Conservation (phyloP, 305 asterid species). For the Fraxinus latifolia region DNA sequence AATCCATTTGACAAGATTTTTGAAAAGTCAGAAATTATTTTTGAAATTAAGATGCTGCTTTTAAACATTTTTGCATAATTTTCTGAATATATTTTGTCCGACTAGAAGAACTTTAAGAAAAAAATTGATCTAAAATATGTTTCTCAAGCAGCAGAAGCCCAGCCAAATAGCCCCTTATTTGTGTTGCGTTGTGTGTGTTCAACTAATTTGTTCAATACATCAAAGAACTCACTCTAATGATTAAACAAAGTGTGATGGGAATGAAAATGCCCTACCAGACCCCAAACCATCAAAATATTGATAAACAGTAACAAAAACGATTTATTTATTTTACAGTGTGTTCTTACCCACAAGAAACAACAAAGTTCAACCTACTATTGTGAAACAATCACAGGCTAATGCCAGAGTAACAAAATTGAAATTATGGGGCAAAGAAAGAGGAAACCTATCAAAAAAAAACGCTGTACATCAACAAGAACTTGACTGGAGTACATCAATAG, state of each 20-base stretch:
- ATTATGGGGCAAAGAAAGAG: slow-evolving; percentile 7
- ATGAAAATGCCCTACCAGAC: neutral
- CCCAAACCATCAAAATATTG: neutral
- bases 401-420: neutral
- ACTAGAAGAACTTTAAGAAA: no score
- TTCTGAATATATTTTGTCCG: no score
- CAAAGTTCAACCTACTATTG: neutral
- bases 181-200: neutral
- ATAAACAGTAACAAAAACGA: neutral
- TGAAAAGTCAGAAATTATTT: neutral
- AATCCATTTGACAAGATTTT: neutral
- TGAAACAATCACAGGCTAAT: neutral
- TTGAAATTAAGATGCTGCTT: neutral
- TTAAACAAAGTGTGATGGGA: neutral
- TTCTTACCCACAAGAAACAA: neutral
- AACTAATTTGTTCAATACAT: neutral
- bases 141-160: neutral
- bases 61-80: neutral
- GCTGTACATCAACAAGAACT: slow-evolving; percentile 10
- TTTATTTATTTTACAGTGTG: neutral
- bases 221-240: neutral
- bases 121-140: neutral
- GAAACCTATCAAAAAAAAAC: slow-evolving; percentile 6
- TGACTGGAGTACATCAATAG: neutral
- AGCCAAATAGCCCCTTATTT: neutral